Evolutionary conservation across 192 early-diverging fungal genomes (phyloP), one percentile per base, ranked within the genome.

Genomic region (Podochytrium sp.): DNA sequence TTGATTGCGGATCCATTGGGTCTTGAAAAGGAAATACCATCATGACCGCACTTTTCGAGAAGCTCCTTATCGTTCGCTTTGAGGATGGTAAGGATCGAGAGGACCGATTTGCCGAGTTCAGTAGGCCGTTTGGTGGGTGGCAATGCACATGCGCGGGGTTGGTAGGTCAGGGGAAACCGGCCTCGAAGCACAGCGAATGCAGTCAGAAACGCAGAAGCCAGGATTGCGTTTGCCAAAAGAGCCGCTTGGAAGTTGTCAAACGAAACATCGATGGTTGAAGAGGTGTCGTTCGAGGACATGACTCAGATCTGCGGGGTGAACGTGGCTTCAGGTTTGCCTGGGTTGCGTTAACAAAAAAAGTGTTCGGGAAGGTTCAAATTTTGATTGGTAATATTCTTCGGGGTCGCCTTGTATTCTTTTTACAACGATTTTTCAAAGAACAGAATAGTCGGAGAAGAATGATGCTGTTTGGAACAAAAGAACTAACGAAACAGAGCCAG

Each of bases 161-260:
- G 83, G 47, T 93, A 96, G 39, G 91, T 87, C 25, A 87, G 83
- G 14, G 83, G 86, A 29, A 87, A 81, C 41, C 84, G 82, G 6
- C 84, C 84, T 4, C 94, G 79, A 5, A 92, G 78, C 20, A 95
- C 57, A 64, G 81, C 84, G 77, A 95, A 94, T 14, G 82, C 73
- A 4, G 84, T 30, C 71, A 90, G 84, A 25, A 92, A 65, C 0
- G 49, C 74, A 6, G 83, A 38, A 20, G 86, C 86, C 3, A 91
- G 34, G 2, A 68, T 82, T 1, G 75, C 73, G 77, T 94, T 94
- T 74, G 94, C 90, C 29, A 83, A 59, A 5, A 94, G 58, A 1
- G 94, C 85, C 2, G 92, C 87, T 0, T 84, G 66, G 67, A 95
- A 93, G n/a, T n/a, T n/a, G n/a, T n/a, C n/a, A n/a, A n/a, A n/a